Evolutionary conservation across 1,284 basidiomycete species (phyloP).

Genomic region (Cutaneotrichosporon sp.): DNA sequence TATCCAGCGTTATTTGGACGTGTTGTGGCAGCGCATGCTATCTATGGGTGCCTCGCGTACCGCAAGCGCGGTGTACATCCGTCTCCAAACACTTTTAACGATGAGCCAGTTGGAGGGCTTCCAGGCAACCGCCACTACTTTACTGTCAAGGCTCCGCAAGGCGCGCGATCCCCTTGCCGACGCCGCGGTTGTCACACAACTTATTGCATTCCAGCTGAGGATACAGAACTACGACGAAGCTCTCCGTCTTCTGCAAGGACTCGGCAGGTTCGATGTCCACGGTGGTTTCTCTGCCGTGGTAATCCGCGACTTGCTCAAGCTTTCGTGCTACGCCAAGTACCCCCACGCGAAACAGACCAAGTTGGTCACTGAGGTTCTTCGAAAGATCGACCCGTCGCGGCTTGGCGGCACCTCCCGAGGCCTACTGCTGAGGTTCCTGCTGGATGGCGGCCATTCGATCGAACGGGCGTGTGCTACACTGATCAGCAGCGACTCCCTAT

Average conservation of each 20-base stretch:
- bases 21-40: background rate
- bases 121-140: background rate
- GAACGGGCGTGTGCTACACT: background rate
- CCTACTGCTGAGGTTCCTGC: conserved; percentile 12
- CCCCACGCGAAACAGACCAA: background rate
- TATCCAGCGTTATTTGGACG: background rate
- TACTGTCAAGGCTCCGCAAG: background rate
- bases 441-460: conserved; percentile 7
- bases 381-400: background rate
- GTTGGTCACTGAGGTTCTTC: conserved; percentile 10
- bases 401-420: background rate
- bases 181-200: background rate
- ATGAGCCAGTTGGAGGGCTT: background rate
- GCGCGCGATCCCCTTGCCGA: background rate
- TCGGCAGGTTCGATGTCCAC: background rate
- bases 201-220: background rate
- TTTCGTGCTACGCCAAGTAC: background rate
- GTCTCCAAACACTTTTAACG: background rate
- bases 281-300: background rate
- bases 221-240: background rate
- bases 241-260: background rate
- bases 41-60: background rate
- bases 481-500: background rate
- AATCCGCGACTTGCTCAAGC: background rate
- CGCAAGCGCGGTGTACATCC: background rate